Conservation (phyloP, 176 grass and related monocot species). For the Saccharum officinarum region DNA sequence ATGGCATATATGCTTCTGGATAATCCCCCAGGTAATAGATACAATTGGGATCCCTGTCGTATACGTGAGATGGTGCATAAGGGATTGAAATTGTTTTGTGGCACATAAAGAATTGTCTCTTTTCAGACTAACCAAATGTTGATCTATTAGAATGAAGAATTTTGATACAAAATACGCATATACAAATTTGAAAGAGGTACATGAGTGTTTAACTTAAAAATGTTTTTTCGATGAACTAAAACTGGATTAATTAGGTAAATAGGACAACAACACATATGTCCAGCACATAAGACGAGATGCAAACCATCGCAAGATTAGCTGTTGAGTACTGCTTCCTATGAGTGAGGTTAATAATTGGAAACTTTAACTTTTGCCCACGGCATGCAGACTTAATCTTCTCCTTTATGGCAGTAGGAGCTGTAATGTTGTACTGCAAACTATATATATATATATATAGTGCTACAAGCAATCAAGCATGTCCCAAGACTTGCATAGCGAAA, state of each 20-base stretch:
- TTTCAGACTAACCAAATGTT: background rate
- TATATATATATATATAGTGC: background rate
- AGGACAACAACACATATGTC: background rate
- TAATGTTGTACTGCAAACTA: background rate
- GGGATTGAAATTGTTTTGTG: background rate
- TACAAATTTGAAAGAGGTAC: background rate
- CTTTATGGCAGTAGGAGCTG: constrained; percentile 3
- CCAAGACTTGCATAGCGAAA: background rate
- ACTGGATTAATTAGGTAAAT: background rate
- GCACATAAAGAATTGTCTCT: background rate
- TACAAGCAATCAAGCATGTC: background rate
- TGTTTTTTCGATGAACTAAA: background rate
- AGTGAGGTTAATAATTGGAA: constrained; percentile 24
- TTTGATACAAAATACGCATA: background rate
- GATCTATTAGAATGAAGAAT: background rate
- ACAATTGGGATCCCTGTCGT: too few species aligned
- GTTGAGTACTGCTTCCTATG: background rate
- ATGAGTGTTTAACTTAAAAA: background rate
- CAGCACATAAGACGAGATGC: background rate
- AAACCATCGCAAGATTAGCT: background rate
- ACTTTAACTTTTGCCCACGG: constrained; percentile 21
- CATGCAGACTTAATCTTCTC: background rate
- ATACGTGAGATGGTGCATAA: background rate
- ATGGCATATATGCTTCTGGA: background rate
- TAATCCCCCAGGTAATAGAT: too few species aligned